Evolutionary conservation across 768 basidiomycete genomes (phyloP).

Genomic region (Xerocomellus dryophilus): DNA sequence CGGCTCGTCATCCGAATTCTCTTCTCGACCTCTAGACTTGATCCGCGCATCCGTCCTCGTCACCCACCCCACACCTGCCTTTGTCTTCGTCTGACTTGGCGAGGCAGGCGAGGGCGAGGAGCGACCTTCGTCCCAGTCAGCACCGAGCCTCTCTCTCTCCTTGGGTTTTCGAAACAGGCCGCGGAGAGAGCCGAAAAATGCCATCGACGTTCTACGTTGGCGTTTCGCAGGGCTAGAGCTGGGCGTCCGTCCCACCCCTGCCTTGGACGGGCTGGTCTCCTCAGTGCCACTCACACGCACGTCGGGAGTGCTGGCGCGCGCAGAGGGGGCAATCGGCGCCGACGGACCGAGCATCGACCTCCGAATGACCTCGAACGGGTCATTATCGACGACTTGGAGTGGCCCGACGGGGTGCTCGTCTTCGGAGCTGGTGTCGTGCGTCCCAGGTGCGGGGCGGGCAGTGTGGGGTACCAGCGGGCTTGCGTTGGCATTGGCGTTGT

Average conservation of each 20-base stretch:
- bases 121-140: slow-evolving; percentile 12
- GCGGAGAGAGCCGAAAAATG: slow-evolving; percentile 26
- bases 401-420: slow-evolving; percentile 14
- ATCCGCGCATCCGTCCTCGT: slow-evolving; percentile 28
- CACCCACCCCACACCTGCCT: slow-evolving; percentile 19
- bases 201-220: slow-evolving; percentile 20
- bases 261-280: background rate
- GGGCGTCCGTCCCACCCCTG: background rate
- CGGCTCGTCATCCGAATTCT: slow-evolving; percentile 21
- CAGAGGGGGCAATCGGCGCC: background rate
- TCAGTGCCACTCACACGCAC: background rate
- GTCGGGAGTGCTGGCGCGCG: background rate
- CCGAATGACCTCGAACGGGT: slow-evolving; percentile 22
- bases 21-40: background rate
- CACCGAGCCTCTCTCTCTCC: background rate
- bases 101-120: background rate
- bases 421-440: slow-evolving; percentile 18
- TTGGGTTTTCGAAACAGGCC: slow-evolving; percentile 28
- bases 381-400: slow-evolving; percentile 25
- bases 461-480: background rate
- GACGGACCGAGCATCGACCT: slow-evolving; percentile 3
- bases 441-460: background rate
- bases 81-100: background rate
- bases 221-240: slow-evolving; percentile 4
- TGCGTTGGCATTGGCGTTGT: background rate